Percentiles rank a stretch among this genome's conserved stretches.
Conservation (phyloP, 2,329 filamentous ascomycete species). For the Scedosporium boydii region DNA sequence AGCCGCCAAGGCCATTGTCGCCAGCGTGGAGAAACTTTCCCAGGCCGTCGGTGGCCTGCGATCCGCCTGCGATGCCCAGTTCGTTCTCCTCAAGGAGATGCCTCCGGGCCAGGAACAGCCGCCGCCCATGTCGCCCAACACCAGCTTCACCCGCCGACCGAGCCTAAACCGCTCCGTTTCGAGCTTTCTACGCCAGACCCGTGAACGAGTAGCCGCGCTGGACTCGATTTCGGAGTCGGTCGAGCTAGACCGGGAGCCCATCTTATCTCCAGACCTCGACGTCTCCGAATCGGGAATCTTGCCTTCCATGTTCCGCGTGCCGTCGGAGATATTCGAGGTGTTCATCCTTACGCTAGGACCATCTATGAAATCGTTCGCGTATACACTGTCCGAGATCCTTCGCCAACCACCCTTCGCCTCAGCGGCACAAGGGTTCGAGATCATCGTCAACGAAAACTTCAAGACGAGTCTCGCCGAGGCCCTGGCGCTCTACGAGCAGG, state of each 20-base stretch:
- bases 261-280: slow-evolving; percentile 6
- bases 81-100: slow-evolving; percentile 66
- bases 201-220: background rate
- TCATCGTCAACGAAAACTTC: slow-evolving; percentile 72
- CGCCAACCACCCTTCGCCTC: slow-evolving; percentile 75
- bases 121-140: slow-evolving; percentile 18
- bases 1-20: slow-evolving; percentile 69
- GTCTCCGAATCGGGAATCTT: background rate
- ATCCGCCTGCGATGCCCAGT: slow-evolving; percentile 83
- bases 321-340: slow-evolving; percentile 80
- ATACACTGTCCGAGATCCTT: slow-evolving; percentile 80
- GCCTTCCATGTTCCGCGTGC: slow-evolving; percentile 39
- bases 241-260: background rate
- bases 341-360: slow-evolving; percentile 87
- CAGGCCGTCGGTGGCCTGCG: slow-evolving; percentile 85
- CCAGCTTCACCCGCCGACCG: slow-evolving; percentile 7
- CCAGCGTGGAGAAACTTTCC: slow-evolving; percentile 74
- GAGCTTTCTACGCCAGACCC: slow-evolving; percentile 11
- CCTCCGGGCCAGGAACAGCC: slow-evolving; percentile 14
- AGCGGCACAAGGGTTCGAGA: slow-evolving; percentile 48
- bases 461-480: slow-evolving; percentile 73
- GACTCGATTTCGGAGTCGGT: background rate
- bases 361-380: slow-evolving; percentile 92
- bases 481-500: slow-evolving; percentile 65
- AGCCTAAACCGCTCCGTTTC: slow-evolving; percentile 17